These are phyloP conservation scores for Flaveria brownii DNA, from an alignment of 129 eudicot genomes.

Conservation along the genomic window DNA sequence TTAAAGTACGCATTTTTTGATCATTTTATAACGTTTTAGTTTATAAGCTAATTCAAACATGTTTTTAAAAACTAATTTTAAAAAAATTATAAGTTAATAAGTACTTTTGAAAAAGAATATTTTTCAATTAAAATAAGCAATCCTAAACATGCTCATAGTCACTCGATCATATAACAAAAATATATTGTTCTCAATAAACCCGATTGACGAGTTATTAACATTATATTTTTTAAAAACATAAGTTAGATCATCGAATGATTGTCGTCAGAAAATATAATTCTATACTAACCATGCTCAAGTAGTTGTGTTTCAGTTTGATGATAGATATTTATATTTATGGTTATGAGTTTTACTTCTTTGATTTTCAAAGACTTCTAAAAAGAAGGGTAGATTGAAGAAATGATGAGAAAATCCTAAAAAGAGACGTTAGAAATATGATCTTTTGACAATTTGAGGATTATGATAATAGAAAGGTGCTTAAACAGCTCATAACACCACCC, in stretches of 20 bases:
- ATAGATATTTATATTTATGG: background rate
- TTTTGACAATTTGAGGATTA: conserved; percentile 32
- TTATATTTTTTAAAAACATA: background rate
- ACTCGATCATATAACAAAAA: background rate
- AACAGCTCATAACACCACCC: conserved; percentile 34
- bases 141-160: no score
- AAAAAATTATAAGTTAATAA: no score
- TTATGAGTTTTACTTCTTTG: conserved; percentile 4
- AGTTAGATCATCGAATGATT: background rate
- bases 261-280: background rate
- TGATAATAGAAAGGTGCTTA: conserved; percentile 30
- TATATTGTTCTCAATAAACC: background rate
- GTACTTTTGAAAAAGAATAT: no score
- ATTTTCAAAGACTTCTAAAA: conserved; percentile 9
- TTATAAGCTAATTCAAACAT: no score
- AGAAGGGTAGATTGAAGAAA: conserved; percentile 28
- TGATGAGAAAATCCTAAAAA: conserved; percentile 34
- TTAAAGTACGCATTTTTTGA: no score
- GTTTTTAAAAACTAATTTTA: no score
- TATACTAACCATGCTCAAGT: no score
- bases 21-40: no score
- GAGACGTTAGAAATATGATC: conserved; percentile 25
- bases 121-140: no score
- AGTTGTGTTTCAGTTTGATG: background rate
- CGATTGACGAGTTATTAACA: background rate